Evolutionary conservation across 2,329 filamentous ascomycete species (phyloP), one percentile per base, ranked within the genome.

Genomic region (Penicillium sp.): DNA sequence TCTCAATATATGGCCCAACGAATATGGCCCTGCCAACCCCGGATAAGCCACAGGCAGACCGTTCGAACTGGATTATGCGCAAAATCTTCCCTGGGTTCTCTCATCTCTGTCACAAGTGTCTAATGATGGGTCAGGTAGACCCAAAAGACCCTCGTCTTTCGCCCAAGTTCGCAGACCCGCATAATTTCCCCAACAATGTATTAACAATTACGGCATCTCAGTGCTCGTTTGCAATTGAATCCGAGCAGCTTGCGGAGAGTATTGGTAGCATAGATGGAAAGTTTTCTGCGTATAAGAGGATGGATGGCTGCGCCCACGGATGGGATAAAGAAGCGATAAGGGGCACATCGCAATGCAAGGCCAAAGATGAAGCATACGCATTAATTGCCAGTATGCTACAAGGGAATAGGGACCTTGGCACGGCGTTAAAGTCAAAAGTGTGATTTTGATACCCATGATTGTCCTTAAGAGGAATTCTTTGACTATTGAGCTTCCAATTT

Each of bases 291-390:
- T 52, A 52, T 53, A 66, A 70, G 40, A 62, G 66, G 37, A 65
- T 71, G 52, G 55, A 70, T 3, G 63, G 61, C 3, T 68, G 67
- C 47, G 64, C 62, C 13, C 74, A 77, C 63, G 74, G 63, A 3
- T 76, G 68, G 61, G 74, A 76, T 55, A 75, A 76, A 59, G 55
- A 63, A 28, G 58, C 57, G 0, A 53, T 64, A 29, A 55, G 60
- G 31, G 73, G 69, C 13, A 66, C 62, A 2, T 48, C 56, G 16
- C 53, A 69, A 31, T 63, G 59, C 48, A 40, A 61, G 18, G 60
- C 57, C 10, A 71, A 64, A 50, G 63, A 69, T 11, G 59, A 67
- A 53, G 66, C 63, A 9, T 75, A 76, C 61, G 56, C 45, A 4
- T 28, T 69, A 18, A 68, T 62, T 21, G 65, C 68, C 2, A 52